Evolutionary conservation across 192 early-diverging fungal species (phyloP), one percentile per base, ranked within the genome.

Genomic region (Phycomyces blakesleeanus): DNA sequence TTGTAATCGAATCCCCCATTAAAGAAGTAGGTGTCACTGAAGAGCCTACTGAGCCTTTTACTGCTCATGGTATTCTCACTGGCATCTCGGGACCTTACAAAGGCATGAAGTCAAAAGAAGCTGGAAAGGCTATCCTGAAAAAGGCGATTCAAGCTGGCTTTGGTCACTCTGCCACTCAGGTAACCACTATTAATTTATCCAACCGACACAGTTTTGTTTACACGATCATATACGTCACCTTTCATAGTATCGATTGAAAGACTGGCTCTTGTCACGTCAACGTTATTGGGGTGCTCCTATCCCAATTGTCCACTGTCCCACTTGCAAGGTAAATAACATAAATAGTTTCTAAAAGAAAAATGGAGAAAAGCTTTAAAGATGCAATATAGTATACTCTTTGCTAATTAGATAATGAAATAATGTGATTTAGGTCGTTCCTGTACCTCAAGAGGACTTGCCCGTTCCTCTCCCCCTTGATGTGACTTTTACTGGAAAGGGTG

Each of bases 271-370:
- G 10, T 98, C 96, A 5, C 83, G 96, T 26, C 95, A 98, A 74
- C 82, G 96, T 24, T 92, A 91, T 62, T 98, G 96, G 96, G 96
- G 96, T 10, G 91, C 95, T 18, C 96, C 96, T 15, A 93, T 98
- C 16, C 96, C 96, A 3, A 87, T 98, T 22, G 83, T 98, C 27
- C 93, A 98, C 66, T 98, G 96, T 68, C 21, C 66, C 0, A 67
- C 59, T 10, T 98, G 95, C 64, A 88, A 93, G 10, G 81, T 80
- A 68, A 59, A 59, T 54, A 20, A 54, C n/a, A 11, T 18, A 49
- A 11, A 1, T 25, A 21, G 38, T 21, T n/a, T 5, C 38, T 20
- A 25, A 18, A 21, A 20, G 6, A 41, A 41, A 41, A 41, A 6
- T 41, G 6, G 14, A 10, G 40, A 14, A 14, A 14, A 41, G 40